Percentiles rank a stretch among this genome's conserved stretches.
Conservation (phyloP, 352 stramenopile species). For the Bremia lactucae region DNA sequence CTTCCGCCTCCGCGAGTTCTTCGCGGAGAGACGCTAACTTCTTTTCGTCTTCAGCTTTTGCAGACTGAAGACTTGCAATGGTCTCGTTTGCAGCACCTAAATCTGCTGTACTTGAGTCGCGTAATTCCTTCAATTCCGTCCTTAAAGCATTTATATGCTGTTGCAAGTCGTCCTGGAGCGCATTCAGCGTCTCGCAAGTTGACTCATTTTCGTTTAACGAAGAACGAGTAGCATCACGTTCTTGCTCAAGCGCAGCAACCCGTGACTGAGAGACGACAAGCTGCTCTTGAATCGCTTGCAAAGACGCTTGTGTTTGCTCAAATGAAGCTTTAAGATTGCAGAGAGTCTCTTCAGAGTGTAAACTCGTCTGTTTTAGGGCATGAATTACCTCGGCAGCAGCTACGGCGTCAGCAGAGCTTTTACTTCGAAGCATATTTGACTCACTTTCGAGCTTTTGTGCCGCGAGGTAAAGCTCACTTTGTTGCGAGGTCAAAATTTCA, state of each 20-base stretch:
- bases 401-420: conserved; percentile 12
- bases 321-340: conserved; percentile 7
- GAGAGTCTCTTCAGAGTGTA: conserved; percentile 12
- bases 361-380: conserved; percentile 11
- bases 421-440: conserved; percentile 10
- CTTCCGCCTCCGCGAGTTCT: conserved; percentile 24
- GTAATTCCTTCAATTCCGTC: conserved; percentile 13
- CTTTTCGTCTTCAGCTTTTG: conserved; percentile 10
- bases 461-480: conserved; percentile 18
- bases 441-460: conserved; percentile 22
- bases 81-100: conserved; percentile 16
- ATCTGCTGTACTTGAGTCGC: conserved; percentile 11
- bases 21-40: conserved; percentile 13
- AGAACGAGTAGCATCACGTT: conserved; percentile 20
- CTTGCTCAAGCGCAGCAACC: conserved; percentile 15
- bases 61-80: conserved; percentile 7
- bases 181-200: conserved; percentile 19
- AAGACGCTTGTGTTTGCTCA: conserved; percentile 8
- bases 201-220: conserved; percentile 23
- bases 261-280: conserved; percentile 12
- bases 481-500: conserved; percentile 22
- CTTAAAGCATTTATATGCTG: conserved; percentile 15
- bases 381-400: conserved; percentile 15
- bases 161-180: conserved; percentile 22
- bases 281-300: conserved; percentile 9